phyloP scores from a whole-genome alignment of 306 rosid genomes.

The apple (Malus domestica) region DNA sequence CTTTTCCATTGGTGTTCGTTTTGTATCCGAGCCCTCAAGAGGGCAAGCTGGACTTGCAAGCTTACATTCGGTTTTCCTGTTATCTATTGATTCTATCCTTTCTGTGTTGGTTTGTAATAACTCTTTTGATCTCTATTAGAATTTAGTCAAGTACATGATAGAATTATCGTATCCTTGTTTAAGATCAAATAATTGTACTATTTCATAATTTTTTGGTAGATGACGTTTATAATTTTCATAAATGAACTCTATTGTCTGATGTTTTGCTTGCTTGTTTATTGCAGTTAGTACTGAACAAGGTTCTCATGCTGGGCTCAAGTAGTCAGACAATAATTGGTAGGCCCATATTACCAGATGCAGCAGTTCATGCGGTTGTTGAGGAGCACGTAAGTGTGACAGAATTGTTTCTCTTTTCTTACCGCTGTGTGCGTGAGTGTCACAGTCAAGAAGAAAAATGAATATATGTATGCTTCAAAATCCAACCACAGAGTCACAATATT shows the following conservation, averaged over 20 bases:
- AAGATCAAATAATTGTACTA: not conserved
- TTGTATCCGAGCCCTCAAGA: too few species aligned
- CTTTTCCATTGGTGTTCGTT: too few species aligned
- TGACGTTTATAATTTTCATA: too few species aligned
- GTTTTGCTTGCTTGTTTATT: slow-evolving; percentile 12
- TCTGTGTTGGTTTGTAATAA: not conserved
- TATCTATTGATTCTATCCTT: not conserved
- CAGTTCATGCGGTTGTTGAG: slow-evolving; percentile 87
- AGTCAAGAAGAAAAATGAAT: not conserved
- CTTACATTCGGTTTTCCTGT: not conserved
- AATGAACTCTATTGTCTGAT: slow-evolving; percentile 2
- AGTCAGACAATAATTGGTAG: slow-evolving; percentile 82
- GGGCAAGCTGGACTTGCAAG: not conserved
- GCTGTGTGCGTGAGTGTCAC: not conserved
- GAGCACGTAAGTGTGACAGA: slow-evolving; percentile 68
- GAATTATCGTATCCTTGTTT: not conserved
- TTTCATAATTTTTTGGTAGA: not conserved
- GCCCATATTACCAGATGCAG: slow-evolving; percentile 68
- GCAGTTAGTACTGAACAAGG: slow-evolving; percentile 77
- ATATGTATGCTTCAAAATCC: not conserved
- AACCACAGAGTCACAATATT: not conserved
- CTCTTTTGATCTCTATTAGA: not conserved
- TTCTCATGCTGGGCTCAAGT: slow-evolving; percentile 71
- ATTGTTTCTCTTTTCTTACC: not conserved
- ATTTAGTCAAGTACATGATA: not conserved